Evolutionary conservation across 495 filamentous ascomycete genomes (phyloP).

Genomic region (Talaromyces stipitatus): DNA sequence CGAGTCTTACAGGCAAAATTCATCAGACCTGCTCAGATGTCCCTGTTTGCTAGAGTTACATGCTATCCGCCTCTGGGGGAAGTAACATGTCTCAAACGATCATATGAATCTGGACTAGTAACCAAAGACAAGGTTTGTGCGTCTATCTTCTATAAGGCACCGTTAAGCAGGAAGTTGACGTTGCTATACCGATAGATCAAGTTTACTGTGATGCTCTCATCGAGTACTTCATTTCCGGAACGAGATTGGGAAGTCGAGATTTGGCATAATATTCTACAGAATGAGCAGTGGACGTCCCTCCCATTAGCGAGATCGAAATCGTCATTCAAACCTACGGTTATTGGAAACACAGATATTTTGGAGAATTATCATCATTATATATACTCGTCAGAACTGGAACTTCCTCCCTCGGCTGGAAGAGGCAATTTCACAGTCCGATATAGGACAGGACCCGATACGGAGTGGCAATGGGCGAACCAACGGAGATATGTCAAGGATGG

Average conservation of each 20-base stretch:
- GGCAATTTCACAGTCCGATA: conserved; percentile 72
- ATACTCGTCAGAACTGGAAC: conserved; percentile 21
- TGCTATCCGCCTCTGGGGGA: conserved; percentile 65
- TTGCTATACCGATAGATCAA: conserved; percentile 28
- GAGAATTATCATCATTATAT: conserved; percentile 29
- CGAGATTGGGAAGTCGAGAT: conserved; percentile 65
- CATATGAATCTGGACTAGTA: conserved; percentile 15
- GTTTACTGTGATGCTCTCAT: conserved; percentile 68
- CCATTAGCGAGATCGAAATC: conserved; percentile 19
- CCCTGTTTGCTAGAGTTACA: conserved; percentile 43
- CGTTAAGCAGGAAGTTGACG: not conserved
- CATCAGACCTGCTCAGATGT: conserved; percentile 36
- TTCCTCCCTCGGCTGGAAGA: conserved; percentile 25
- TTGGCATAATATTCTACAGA: conserved; percentile 58
- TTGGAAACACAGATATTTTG: conserved; percentile 6
- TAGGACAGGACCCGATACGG: conserved; percentile 40
- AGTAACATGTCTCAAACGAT: conserved; percentile 48
- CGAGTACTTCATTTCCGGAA: conserved; percentile 43
- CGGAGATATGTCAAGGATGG: conserved; percentile 54
- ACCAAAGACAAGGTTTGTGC: conserved; percentile 22
- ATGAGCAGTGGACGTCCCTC: conserved; percentile 29
- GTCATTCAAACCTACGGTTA: conserved; percentile 27
- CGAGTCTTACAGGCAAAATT: conserved; percentile 11
- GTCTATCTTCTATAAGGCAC: not conserved
- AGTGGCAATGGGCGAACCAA: conserved; percentile 74